A percentile compares a stretch with the other conserved stretches of the same genome.
These are phyloP conservation scores for Talaromyces sp. DNA, from an alignment of 2,329 filamentous ascomycete genomes.

Conservation along the genomic window DNA sequence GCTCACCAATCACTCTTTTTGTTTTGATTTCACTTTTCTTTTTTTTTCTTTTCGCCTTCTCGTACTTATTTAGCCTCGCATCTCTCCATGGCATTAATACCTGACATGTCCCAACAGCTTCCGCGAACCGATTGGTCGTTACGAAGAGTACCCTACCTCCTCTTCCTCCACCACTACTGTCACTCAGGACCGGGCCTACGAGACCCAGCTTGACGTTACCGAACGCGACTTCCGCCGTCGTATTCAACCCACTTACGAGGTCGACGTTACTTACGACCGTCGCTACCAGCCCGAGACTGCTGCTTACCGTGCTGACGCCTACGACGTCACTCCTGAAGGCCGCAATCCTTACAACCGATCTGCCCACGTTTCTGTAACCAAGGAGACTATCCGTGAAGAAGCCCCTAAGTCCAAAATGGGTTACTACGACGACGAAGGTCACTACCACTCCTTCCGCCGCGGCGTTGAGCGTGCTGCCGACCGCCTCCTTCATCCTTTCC, in stretches of 20 bases:
- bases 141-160: conserved; percentile 31
- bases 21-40: conserved; percentile 23
- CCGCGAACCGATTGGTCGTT: conserved; percentile 52
- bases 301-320: conserved; percentile 25
- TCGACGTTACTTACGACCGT: conserved; percentile 42
- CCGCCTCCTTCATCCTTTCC: conserved; percentile 61
- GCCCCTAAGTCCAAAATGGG: conserved; percentile 63
- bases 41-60: conserved; percentile 15
- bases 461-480: conserved; percentile 65
- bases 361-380: conserved; percentile 50
- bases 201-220: conserved; percentile 51
- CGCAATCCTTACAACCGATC: conserved; percentile 29
- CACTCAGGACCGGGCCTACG: conserved; percentile 39
- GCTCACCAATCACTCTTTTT: conserved; percentile 21
- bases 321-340: conserved; percentile 47
- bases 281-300: conserved; percentile 29
- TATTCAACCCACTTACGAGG: conserved; percentile 52
- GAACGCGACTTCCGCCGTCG: conserved; percentile 65
- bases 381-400: conserved; percentile 50
- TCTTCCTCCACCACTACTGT: conserved; percentile 28
- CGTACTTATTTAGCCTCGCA: conserved; percentile 14
- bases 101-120: conserved; percentile 46
- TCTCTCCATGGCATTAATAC: conserved; percentile 21
- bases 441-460: conserved; percentile 71
- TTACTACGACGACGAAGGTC: conserved; percentile 75